Evolutionary conservation across 2,329 filamentous ascomycete species (phyloP).

Genomic region (Diaporthe citrichinensis): DNA sequence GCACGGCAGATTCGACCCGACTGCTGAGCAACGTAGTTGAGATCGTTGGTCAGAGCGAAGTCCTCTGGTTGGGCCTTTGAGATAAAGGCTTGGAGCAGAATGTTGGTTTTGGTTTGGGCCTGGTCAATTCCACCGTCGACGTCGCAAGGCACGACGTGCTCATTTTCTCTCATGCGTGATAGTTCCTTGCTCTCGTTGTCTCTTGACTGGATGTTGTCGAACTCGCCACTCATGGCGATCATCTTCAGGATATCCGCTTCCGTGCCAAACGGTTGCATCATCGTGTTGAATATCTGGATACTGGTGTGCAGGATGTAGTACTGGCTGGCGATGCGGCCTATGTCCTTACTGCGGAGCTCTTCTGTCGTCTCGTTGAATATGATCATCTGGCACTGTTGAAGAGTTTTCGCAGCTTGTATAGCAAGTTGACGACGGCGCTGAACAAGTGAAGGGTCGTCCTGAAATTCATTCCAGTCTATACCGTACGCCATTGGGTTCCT

Average conservation of each 20-base stretch:
- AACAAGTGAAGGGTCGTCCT: constrained; percentile 89
- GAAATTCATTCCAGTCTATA: constrained; percentile 92
- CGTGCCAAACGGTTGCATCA: constrained; percentile 88
- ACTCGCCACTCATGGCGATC: constrained; percentile 98
- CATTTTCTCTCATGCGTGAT: constrained; percentile 77
- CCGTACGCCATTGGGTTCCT: constrained; percentile 92
- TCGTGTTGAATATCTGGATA: constrained; percentile 94
- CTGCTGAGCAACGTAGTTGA: constrained; percentile 96
- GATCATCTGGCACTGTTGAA: constrained; percentile 98
- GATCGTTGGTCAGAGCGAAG: constrained; percentile 92
- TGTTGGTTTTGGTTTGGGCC: constrained; percentile 94
- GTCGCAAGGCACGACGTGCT: constrained; percentile 81
- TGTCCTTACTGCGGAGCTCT: constrained; percentile 92
- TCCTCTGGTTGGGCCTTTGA: constrained; percentile 90
- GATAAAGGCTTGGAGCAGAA: constrained; percentile 94
- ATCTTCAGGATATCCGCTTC: constrained; percentile 96
- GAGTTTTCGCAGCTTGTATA: constrained; percentile 86
- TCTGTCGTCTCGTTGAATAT: constrained; percentile 97
- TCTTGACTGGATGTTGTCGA: constrained; percentile 94
- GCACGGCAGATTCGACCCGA: constrained; percentile 94
- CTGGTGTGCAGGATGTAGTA: constrained; percentile 96
- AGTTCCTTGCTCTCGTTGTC: constrained; percentile 93
- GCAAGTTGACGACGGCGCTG: constrained; percentile 87
- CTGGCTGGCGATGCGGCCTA: constrained; percentile 96
- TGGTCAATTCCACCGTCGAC: constrained; percentile 80